Conservation (phyloP, 2,329 filamentous ascomycete genomes). For the Colletotrichum gloeosporioides region DNA sequence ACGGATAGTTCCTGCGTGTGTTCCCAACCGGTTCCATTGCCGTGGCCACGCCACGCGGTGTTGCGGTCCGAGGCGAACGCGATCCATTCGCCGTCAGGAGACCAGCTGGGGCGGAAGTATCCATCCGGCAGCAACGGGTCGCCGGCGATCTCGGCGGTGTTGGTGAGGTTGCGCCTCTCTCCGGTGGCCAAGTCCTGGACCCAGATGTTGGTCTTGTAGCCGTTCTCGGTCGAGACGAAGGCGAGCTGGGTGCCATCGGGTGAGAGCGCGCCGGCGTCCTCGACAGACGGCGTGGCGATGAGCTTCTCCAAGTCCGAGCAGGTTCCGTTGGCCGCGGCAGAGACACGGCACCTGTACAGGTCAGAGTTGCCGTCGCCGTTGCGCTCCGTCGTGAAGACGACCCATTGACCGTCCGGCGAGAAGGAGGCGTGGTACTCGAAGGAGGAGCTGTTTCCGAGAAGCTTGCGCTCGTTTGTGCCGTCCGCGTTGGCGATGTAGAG, state of each 20-base stretch:
- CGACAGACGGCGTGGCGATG: conserved; percentile 5
- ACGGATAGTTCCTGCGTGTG: conserved; percentile 8
- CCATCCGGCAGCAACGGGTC: background rate
- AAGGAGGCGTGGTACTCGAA: conserved; percentile 5
- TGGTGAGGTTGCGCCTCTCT: conserved; percentile 3
- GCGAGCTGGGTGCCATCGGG: background rate
- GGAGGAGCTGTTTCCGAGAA: background rate
- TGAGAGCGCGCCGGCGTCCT: conserved; percentile 3
- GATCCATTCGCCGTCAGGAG: conserved; percentile 7
- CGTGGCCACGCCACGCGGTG: conserved; percentile 2
- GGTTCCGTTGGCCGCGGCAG: background rate
- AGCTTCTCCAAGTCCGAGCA: background rate
- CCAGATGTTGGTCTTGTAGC: conserved; percentile 6
- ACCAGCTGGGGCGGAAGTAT: conserved; percentile 8
- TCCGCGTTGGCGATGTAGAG: conserved; percentile 12
- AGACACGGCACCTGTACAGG: conserved; percentile 5
- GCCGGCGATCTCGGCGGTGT: conserved; percentile 1
- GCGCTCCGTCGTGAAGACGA: conserved; percentile 8
- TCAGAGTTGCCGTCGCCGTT: conserved; percentile 12
- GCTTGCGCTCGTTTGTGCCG: conserved; percentile 9
- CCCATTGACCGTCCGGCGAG: background rate
- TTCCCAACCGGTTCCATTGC: conserved; percentile 10
- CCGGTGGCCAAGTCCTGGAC: conserved; percentile 1
- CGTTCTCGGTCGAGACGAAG: conserved; percentile 10
- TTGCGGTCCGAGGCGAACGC: conserved; percentile 11